Percentiles rank a stretch among this genome's conserved stretches.
Evolutionary conservation across 2,329 filamentous ascomycete genomes (phyloP).

Genomic region (Didymella segeticola): DNA sequence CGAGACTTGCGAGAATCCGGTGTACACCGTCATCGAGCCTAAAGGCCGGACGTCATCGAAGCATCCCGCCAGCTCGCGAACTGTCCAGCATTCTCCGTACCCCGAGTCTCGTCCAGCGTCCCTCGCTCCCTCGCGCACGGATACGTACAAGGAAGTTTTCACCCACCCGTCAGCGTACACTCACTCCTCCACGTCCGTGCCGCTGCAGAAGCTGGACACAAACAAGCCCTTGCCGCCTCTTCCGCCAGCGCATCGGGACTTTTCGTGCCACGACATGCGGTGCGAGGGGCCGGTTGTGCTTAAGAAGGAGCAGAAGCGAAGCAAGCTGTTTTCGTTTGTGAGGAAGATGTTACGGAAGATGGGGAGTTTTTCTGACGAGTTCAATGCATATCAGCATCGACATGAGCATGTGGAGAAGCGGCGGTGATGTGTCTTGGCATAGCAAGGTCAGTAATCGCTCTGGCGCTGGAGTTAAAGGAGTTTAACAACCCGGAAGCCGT

Average conservation of each 20-base stretch:
- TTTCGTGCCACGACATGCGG: neutral
- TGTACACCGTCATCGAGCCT: neutral
- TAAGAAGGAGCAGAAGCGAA: neutral
- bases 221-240: neutral
- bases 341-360: conserved; percentile 19
- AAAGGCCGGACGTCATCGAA: neutral
- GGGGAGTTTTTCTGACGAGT: neutral
- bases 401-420: too few relatives aligned
- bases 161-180: neutral
- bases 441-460: too few relatives aligned
- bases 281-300: neutral
- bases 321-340: conserved; percentile 15
- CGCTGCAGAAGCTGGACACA: neutral
- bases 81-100: conserved; percentile 17
- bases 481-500: too few relatives aligned
- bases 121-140: too few relatives aligned
- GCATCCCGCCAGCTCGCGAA: neutral
- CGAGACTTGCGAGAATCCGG: neutral
- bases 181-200: neutral
- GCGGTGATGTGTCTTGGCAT: too few relatives aligned
- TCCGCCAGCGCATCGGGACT: neutral
- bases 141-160: too few relatives aligned
- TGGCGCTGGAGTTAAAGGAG: too few relatives aligned
- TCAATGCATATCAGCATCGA: neutral
- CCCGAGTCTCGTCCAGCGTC: neutral